Base-by-base conservation (phyloP, 768 basidiomycete species). In the Mycena vulgaris region DNA sequence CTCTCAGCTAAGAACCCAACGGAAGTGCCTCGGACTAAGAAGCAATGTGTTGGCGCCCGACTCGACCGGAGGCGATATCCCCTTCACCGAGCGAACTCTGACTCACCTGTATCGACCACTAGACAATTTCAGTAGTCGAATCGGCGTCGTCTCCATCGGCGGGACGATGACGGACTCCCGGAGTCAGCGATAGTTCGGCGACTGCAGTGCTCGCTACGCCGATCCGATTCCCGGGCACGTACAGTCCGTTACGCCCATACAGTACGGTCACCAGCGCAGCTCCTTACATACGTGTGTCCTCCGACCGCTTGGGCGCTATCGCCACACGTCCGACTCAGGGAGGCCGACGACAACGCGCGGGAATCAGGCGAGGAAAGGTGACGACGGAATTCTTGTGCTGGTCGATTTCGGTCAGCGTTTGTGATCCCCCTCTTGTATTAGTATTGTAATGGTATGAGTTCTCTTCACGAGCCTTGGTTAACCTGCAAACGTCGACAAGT, bases 141-240 rank as follows among this genome's bases (percentile, higher is more conserved):
- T 81, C 67, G 73, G 83, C 52, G 82, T 80, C 27, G 81, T n/a
- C n/a, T 80, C 0, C 77, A n/a, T n/a, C n/a, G n/a, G n/a, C n/a
- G 79, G 77, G 21, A 73, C 71, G 49, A 71, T 63, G 48, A 71
- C 74, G 37, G 73, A 74, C 51, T 76, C 27, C 7, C 42, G 37
- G 17, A 53, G 60, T 37, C 42, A 30, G 59, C 49, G 48, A 23
- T 37, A 53, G 53, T 21, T 55, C 48, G 21, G 39, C 47, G n/a
- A 42, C 28, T 21, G 13, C 27, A 14, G 42, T 6, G 23, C 47
- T 6, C 42, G 33, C n/a, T 33, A 16, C 25, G 27, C n/a, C 23
- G 39, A 11, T 57, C 63, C 19, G n/a, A n/a, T n/a, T n/a, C n/a
- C n/a, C n/a, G n/a, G n/a, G n/a, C n/a, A n/a, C n/a, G n/a, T n/a